Evolutionary conservation across 2,329 filamentous ascomycete species (phyloP).

Genomic region (Alternaria viburni): DNA sequence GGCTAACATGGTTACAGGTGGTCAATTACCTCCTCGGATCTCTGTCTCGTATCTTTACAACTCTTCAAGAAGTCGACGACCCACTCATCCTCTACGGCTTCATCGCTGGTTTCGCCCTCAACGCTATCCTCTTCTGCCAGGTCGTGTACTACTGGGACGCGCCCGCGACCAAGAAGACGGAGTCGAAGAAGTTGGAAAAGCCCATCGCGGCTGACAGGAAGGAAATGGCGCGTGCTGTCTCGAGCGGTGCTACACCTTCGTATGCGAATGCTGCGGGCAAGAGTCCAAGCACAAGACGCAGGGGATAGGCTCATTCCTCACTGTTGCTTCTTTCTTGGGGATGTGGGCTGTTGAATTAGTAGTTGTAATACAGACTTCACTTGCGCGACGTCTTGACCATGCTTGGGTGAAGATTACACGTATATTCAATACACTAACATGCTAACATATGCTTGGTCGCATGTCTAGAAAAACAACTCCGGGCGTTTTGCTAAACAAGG

Average conservation of each 20-base stretch:
- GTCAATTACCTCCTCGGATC: conserved; percentile 98
- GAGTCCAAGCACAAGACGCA: conserved; percentile 62
- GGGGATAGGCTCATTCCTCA: conserved; percentile 51
- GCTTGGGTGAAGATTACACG: not conserved
- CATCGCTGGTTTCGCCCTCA: conserved; percentile 88
- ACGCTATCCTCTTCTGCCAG: conserved; percentile 83
- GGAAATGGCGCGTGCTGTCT: conserved; percentile 40
- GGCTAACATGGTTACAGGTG: conserved; percentile 64
- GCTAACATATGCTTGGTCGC: not conserved
- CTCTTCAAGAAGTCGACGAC: conserved; percentile 95
- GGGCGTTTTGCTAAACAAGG: not conserved
- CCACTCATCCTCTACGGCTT: conserved; percentile 96
- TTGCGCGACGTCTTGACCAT: not conserved
- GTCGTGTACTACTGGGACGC: conserved; percentile 97
- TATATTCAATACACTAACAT: not conserved
- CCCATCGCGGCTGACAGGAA: conserved; percentile 44
- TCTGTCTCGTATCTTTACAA: conserved; percentile 94
- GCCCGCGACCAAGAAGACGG: conserved; percentile 36
- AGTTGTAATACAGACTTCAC: conserved; percentile 1
- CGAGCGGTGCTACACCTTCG: conserved; percentile 39
- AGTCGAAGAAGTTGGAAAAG: conserved; percentile 49
- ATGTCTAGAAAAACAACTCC: not conserved
- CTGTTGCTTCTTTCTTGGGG: not conserved
- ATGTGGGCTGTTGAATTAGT: not conserved
- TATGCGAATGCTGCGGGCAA: conserved; percentile 52